Base-by-base conservation (phyloP, 2,329 filamentous ascomycete species). In the Pezicula rhizophila region DNA sequence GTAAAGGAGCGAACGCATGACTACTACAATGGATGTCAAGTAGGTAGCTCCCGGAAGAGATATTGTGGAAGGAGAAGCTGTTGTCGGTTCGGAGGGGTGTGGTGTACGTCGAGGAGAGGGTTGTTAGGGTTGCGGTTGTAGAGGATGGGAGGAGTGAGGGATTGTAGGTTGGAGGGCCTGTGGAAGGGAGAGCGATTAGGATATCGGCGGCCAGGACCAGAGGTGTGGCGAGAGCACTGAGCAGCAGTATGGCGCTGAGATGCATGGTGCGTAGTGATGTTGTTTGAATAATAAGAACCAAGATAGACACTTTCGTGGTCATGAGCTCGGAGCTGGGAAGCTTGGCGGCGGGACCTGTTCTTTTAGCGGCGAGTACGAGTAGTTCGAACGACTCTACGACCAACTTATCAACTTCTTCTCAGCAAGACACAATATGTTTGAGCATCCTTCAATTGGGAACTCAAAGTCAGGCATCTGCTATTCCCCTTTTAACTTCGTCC, bases 1-100 rank as follows among this genome's bases (percentile, higher is more conserved):
- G 78, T 66, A 95, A 73, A 10, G 89, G 87, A 58, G 82, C 79
- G 65, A 96, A 97, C 46, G 76, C 76, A 66, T 86, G 82, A 48
- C 87, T 85, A 25, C 79, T 71, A 64, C 83, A 85, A 70, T 91
- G 82, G 43, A 97, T 76, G 57, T 93, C 89, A 42, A 87, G 82
- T 5, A 97, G 78, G 66, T 96, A 96, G 50, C 83, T 88, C 1
- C 84, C 86, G 1, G 76, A 66, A 5, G 78, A 76, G 46, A 96
- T 75, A 59, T 90, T 83, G 56, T 68, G 70, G 73, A 96, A 96
- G 54, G 81, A 75, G 63, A 96, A 89, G 20, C 80, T 82, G 66
- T 88, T 87, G 58, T 75, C 68, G 37, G 77, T 71, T 11, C 84
- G 82, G 8, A 96, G 71, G 8, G 84, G 83, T 11, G 87, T 82